Base-by-base conservation (phyloP, 805 yeast species). In the Kodamaea nitidulidarum region DNA sequence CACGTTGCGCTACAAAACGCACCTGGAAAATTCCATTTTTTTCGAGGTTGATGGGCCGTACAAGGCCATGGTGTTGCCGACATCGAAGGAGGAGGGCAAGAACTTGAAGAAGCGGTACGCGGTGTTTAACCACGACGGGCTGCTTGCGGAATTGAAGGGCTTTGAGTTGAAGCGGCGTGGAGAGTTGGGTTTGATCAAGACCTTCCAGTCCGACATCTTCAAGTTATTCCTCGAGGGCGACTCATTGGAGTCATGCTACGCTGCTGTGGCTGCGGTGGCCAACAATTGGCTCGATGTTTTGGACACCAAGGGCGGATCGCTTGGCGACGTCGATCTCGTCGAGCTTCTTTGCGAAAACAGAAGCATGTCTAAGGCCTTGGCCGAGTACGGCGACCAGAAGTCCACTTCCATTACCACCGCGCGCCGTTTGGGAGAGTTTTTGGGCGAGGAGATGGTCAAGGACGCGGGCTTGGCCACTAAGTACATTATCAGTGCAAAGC, bases 31-130 rank as follows among this genome's bases (percentile, higher is more conserved):
- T 60, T 84, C 96, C 11, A 93, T 93, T 61, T 91, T 91, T 65
- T 93, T 93, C 50, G 99, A 93, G 58, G 96, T 95, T 14, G 99
- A 93, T 67, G 99, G 99, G 8, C 99, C 99, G 1, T 93, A 93
- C 58, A 84, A 80, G 52, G 98, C 98, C 0, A 93, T 93, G 98
- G 78, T 93, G 41, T 71, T 93, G 37, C 99, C 99, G 4, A 88
- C 98, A 0, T 91, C 98, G 0, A 87, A 88, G 47, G 98, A 93
- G 57, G 98, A 95, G 70, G 98, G 96, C 33, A 90, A 90, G 61
- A 96, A 96, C 48, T 72, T 93, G 55, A 93, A 93, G 60, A 93
- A 93, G 54, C 76, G 99, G 52, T 93, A 93, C 55, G 99, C 98
- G 2, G 99, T 93, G 4, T 93, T 93, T 65, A 93, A 93, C 56